Evolutionary conservation across 306 rosid genomes (phyloP).

Genomic region (Rosa persica): DNA sequence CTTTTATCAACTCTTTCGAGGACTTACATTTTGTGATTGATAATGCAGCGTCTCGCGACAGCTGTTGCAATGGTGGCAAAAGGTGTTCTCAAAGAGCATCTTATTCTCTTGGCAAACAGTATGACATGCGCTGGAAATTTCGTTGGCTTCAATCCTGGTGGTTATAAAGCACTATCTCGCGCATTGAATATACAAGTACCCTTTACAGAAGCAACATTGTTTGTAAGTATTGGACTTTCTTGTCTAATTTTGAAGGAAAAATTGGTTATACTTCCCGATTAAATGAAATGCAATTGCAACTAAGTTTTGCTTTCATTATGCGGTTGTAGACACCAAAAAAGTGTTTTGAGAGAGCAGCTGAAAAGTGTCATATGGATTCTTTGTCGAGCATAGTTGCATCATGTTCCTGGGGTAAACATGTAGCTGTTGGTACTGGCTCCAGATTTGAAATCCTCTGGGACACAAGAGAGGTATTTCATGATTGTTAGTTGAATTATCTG

Average conservation of each 20-base stretch:
- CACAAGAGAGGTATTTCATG: conserved; percentile 54
- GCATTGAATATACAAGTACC: conserved; percentile 81
- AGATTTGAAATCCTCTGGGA: conserved; percentile 83
- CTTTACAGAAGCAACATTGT: conserved; percentile 88
- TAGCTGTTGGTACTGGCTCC: conserved; percentile 94
- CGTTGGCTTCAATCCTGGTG: conserved; percentile 84
- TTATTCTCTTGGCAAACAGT: conserved; percentile 78
- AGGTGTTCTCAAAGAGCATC: conserved; percentile 97
- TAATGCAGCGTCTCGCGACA: conserved; percentile 68
- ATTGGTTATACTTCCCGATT: background rate
- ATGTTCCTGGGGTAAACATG: conserved; percentile 95
- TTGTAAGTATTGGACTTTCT: conserved; percentile 52
- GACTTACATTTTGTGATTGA: conserved; percentile 11
- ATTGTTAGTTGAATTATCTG: background rate
- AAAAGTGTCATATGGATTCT: conserved; percentile 75
- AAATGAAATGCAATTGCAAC: conserved; percentile 16
- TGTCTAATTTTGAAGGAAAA: conserved; percentile 18
- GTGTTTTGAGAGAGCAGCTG: conserved; percentile 94
- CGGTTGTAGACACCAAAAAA: conserved; percentile 75
- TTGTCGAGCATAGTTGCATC: conserved; percentile 85
- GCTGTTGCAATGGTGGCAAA: conserved; percentile 88
- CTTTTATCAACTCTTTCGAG: background rate
- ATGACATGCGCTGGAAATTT: conserved; percentile 91
- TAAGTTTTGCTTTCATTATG: conserved; percentile 16
- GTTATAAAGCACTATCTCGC: conserved; percentile 78